Conservation (phyloP, 805 yeast genomes). For the Myxozyma geophila region DNA sequence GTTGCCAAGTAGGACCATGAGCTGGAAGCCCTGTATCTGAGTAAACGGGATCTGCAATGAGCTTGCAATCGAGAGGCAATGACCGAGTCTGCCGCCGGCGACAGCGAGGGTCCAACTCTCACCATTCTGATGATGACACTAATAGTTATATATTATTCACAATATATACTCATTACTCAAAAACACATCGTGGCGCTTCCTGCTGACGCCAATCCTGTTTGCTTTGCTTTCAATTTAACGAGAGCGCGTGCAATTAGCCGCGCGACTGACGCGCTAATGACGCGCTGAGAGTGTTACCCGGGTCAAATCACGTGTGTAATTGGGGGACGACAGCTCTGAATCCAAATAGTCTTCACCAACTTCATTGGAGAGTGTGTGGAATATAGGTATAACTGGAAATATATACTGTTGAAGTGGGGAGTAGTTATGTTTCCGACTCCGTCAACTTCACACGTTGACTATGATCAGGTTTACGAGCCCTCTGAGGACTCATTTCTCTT, state of each 20-base stretch:
- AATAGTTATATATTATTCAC: no score
- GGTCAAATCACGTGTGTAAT: not conserved
- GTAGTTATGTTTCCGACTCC: conserved; percentile 81
- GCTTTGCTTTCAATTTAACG: not conserved
- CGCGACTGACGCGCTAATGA: not conserved
- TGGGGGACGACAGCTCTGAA: not conserved
- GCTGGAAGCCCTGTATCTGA: no score
- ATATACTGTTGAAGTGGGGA: not conserved
- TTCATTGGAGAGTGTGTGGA: not conserved
- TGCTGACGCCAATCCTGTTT: no score
- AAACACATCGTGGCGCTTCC: no score
- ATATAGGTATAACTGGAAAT: not conserved
- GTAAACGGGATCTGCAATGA: no score
- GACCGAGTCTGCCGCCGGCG: no score
- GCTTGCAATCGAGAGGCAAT: no score
- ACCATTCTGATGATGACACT: no score
- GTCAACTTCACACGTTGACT: conserved; percentile 56
- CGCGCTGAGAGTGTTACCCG: conserved; percentile 1
- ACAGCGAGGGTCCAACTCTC: no score
- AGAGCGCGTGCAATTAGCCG: not conserved
- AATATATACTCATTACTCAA: no score
- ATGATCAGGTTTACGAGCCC: conserved; percentile 87
- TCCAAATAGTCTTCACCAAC: not conserved
- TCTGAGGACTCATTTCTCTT: conserved; percentile 89
- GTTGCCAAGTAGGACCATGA: no score